Evolutionary conservation across 2,329 filamentous ascomycete species (phyloP), one percentile per base, ranked within the genome.

Genomic region (Alternaria metachromatica): DNA sequence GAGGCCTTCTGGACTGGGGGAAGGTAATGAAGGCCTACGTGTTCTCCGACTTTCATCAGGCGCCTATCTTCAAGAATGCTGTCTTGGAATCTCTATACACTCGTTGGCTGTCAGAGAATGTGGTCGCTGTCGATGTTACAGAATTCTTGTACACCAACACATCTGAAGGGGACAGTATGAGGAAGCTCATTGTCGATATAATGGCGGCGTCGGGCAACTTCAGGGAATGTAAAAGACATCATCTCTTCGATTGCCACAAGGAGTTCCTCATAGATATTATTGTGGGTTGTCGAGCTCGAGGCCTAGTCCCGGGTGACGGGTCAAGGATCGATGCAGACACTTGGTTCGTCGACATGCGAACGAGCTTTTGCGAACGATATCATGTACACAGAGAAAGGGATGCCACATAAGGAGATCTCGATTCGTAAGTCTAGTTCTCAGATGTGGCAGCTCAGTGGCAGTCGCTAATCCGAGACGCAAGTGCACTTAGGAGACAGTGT

Each of bases 171-270:
- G 33, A 37, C 33, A 0, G 2, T 0, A 37, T 37, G 33, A 37
- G 33, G 6, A 37, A 2, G 33, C 33, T 37, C 0, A 1, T 37
- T 37, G 33, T 37, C 1, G 33, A 37, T 3, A n/a, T 37, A 15
- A 0, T n/a, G 13, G 15, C 4, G 6, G 13, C 13, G 9, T 0
- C 33, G 0, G 1, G 15, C 1, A 3, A 15, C 1, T 37, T 37
- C 30, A 1, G 1, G 7, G 0, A 4, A 37, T 15, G 13, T 37
- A 0, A 37, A 1, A 37, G 7, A 3, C 13, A 15, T 37, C 13
- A 15, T 15, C 30, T 37, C 30, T 8, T 37, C 6, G 7, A 37
- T 37, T 37, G 12, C 1, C 30, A 15, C 3, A 37, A 15, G 0
- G 13, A 37, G 30, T 15, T 37, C 1, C 30, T 15, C 1, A 15